phyloP scores from a whole-genome alignment of 139 green algal species.

The Pleodorina starrii region DNA sequence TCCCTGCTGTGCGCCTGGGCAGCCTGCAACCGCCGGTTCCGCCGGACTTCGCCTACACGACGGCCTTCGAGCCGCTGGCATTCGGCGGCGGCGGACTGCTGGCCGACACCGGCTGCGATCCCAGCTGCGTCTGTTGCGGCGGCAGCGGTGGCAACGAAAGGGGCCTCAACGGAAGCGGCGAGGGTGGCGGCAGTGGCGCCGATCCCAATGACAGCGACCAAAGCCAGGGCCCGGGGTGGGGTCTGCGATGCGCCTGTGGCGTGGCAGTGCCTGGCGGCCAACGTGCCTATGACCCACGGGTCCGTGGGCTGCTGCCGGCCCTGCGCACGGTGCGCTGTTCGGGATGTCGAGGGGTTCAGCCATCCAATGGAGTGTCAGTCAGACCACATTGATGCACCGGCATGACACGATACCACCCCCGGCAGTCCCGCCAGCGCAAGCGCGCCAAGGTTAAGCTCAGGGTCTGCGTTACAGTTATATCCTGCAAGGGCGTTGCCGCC shows the following conservation, averaged over 20 bases:
- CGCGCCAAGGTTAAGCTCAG: too few relatives aligned
- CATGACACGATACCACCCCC: too few relatives aligned
- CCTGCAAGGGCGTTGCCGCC: too few relatives aligned
- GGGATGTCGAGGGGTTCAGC: too few relatives aligned
- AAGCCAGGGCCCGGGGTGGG: neutral
- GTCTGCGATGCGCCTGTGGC: neutral
- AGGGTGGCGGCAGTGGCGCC: neutral
- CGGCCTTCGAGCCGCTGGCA: neutral
- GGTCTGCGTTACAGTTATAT: too few relatives aligned
- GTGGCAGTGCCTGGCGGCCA: neutral
- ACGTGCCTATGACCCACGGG: neutral
- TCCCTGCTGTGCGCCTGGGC: too few relatives aligned
- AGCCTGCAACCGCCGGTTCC: neutral
- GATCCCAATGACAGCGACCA: neutral
- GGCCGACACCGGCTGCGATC: neutral
- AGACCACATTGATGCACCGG: too few relatives aligned
- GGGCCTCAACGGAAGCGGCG: too few relatives aligned
- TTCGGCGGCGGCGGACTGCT: neutral
- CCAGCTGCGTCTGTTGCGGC: neutral
- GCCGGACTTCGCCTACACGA: conserved; percentile 15
- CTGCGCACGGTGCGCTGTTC: neutral
- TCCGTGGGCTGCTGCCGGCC: neutral
- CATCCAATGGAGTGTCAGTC: too few relatives aligned
- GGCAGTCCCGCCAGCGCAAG: too few relatives aligned
- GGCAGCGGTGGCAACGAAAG: neutral